Evolutionary conservation across 495 filamentous ascomycete species (phyloP).

Genomic region (Penicillium psychrofluorescens): DNA sequence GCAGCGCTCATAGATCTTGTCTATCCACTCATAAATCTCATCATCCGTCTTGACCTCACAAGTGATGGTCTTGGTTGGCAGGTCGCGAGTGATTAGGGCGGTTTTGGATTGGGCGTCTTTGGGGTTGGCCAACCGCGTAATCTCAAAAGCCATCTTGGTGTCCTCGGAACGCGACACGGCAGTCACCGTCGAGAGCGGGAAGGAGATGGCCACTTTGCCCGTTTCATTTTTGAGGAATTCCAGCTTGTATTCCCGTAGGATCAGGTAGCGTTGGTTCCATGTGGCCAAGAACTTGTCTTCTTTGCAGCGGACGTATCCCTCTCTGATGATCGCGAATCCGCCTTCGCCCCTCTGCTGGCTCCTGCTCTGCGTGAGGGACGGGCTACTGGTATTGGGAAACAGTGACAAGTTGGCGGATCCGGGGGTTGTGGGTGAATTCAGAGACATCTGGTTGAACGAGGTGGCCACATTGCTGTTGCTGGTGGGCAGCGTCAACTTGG

Average conservation of each 20-base stretch:
- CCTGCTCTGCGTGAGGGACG: slow-evolving; percentile 55
- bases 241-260: slow-evolving; percentile 78
- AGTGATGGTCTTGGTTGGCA: slow-evolving; percentile 69
- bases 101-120: slow-evolving; percentile 54
- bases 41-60: slow-evolving; percentile 90
- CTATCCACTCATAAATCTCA: slow-evolving; percentile 97
- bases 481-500: slow-evolving; percentile 58
- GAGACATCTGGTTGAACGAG: slow-evolving; percentile 66
- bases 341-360: slow-evolving; percentile 55
- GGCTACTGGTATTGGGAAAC: slow-evolving; percentile 56
- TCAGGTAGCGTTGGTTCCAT: slow-evolving; percentile 85
- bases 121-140: slow-evolving; percentile 62
- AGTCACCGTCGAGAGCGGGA: slow-evolving; percentile 76
- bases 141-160: slow-evolving; percentile 83
- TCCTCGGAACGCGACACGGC: slow-evolving; percentile 81
- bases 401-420: slow-evolving; percentile 37
- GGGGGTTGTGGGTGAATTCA: slow-evolving; percentile 61
- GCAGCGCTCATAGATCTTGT: slow-evolving; percentile 91
- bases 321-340: slow-evolving; percentile 72
- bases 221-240: slow-evolving; percentile 89
- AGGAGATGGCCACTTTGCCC: slow-evolving; percentile 71
- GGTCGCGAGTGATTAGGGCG: slow-evolving; percentile 58
- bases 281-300: slow-evolving; percentile 81
- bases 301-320: slow-evolving; percentile 79
- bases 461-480: slow-evolving; percentile 68